Percentiles rank a stretch among this genome's conserved stretches.
Conservation (phyloP, 352 stramenopile species). For the Globisporangium iwayamae region DNA sequence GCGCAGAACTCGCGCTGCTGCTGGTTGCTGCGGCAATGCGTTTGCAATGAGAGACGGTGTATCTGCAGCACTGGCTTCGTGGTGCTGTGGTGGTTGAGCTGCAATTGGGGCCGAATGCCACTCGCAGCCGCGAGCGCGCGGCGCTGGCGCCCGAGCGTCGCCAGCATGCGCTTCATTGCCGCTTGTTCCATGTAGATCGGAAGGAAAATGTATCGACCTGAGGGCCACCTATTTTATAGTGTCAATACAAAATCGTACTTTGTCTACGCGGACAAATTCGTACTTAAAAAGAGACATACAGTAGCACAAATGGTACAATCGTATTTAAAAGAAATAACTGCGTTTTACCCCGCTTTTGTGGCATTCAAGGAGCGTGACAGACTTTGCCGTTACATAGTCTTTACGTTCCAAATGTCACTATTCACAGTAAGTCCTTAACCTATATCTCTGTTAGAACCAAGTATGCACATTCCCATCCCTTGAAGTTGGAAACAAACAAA, state of each 20-base stretch:
- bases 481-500: no score
- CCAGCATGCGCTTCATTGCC: constrained; percentile 10
- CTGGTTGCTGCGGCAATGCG: background rate
- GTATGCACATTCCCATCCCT: no score
- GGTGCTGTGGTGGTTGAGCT: background rate
- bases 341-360: constrained; percentile 6
- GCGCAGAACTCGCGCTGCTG: constrained; percentile 4
- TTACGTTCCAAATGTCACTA: background rate
- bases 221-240: constrained; percentile 13
- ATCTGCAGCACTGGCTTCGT: background rate
- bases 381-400: no score
- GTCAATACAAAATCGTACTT: constrained; percentile 3
- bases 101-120: background rate
- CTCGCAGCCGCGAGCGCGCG: background rate
- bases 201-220: background rate
- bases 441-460: no score
- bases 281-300: background rate
- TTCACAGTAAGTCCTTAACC: background rate
- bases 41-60: background rate
- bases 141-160: background rate
- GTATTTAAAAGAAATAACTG: constrained; percentile 8
- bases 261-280: background rate
- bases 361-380: constrained; percentile 19
- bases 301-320: background rate
- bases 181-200: background rate